Base-by-base conservation (phyloP, 495 filamentous ascomycete genomes). In the Endocarpon pusillum region DNA sequence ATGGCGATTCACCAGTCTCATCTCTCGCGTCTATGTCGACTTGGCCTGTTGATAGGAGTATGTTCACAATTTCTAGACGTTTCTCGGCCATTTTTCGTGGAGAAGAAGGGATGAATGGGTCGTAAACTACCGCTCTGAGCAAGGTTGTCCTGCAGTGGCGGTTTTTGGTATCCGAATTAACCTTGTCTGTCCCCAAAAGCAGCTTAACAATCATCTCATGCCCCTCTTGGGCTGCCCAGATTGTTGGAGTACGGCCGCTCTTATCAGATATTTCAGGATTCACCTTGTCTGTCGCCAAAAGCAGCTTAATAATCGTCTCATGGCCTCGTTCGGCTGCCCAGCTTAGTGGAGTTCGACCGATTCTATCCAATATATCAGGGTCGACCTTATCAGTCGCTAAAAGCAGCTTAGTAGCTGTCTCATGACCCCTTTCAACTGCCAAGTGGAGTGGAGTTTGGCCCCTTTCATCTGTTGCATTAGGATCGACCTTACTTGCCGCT, bases 171-270 rank as follows among this genome's bases (percentile, higher is more conserved):
- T 51, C 29, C 25, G 42, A 33, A 28, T 52, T 43, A 15, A 44
- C 43, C 3, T 37, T 21, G 11, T 15, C 25, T 19, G 31, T 23
- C 4, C 37, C 31, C 35, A 50, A 32, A 1, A 46, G 29, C 6
- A 44, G 27, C 26, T 39, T 29, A 30, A 41, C 46, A 3, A 47
- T 32, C 11, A 7, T 25, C 18, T 36, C 36, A 20, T 42, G 25
- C 27, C 43, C 40, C 2, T 32, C 29, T 17, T 34, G 19, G 19
- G 35, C 28, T 21, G 60, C 70, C 70, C 68, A 77, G 53, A 79
- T 79, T 31, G 19, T 15, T 28, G 46, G 44, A 12, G 46, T 42
- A 20, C 15, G 36, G 27, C 37, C 43, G 9, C 31, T 14, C 6
- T 28, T n/a, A 28, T 56, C 55, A 3, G 32, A 34, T 3, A 36